Evolutionary conservation across 225 moss, liverwort and hornwort genomes (phyloP).

Genomic region (Rhytidiadelphus loreus): DNA sequence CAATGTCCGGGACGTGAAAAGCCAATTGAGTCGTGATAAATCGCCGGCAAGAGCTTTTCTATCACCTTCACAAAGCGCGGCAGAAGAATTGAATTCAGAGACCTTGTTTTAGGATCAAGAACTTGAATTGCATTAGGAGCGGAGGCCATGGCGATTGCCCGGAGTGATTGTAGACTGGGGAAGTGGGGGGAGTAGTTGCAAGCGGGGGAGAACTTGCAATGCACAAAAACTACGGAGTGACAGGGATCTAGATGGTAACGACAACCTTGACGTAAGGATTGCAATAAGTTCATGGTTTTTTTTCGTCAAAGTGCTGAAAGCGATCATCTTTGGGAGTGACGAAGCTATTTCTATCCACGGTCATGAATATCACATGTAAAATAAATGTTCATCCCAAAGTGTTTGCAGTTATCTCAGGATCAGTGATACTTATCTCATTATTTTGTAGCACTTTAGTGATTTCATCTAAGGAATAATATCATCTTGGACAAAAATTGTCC

Average conservation of each 20-base stretch:
- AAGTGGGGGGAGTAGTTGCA: not conserved
- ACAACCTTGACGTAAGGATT: not conserved
- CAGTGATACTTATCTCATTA: not conserved
- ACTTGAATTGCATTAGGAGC: not conserved
- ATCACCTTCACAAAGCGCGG: not conserved
- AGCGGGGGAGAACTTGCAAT: not conserved
- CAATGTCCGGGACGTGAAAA: not conserved
- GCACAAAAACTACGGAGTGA: not conserved
- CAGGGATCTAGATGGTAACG: not conserved
- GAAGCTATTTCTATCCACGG: not conserved
- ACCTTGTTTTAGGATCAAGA: not conserved
- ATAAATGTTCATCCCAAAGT: not conserved
- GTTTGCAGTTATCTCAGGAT: not conserved
- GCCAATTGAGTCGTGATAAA: not conserved
- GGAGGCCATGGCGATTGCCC: not conserved
- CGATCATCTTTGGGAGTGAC: not conserved
- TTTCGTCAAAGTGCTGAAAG: not conserved
- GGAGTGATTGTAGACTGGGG: not conserved
- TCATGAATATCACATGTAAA: not conserved
- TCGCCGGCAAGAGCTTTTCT: not conserved
- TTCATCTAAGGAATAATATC: not conserved
- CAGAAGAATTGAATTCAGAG: not conserved
- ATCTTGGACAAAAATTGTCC: rapidly evolving
- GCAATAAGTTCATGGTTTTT: not conserved
- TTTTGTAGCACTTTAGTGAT: not conserved